phyloP scores from a whole-genome alignment of 2,329 filamentous ascomycete species.

The Apiospora pterosperma region DNA sequence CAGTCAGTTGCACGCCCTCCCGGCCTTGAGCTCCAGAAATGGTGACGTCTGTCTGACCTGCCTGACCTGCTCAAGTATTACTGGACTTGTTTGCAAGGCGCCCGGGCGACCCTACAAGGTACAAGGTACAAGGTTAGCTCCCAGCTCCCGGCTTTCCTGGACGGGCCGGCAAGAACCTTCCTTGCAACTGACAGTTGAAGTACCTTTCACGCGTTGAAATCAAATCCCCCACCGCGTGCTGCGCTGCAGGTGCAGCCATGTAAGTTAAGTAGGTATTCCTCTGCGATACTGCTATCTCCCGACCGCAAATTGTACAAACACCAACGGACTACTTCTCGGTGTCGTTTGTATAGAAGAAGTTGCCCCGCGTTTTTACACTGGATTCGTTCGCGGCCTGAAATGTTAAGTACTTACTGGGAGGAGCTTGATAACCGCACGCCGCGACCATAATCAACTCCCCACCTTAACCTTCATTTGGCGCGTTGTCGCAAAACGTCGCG shows the following conservation, averaged over 20 bases:
- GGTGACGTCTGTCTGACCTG: not conserved
- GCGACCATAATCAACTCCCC: not conserved
- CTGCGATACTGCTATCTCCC: not conserved
- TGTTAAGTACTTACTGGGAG: not conserved
- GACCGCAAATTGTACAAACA: not conserved
- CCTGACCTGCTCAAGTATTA: too few species aligned
- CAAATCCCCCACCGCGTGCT: not conserved
- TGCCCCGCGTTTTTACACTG: not conserved
- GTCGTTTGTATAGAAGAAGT: not conserved
- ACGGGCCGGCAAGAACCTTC: not conserved
- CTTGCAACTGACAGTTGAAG: not conserved
- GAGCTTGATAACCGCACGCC: not conserved
- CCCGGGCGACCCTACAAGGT: not conserved
- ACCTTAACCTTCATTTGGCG: not conserved
- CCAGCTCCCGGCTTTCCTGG: not conserved
- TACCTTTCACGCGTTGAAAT: not conserved
- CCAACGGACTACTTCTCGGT: not conserved
- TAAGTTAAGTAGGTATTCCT: not conserved
- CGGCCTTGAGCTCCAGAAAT: not conserved
- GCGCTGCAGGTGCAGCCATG: not conserved
- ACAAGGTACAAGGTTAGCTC: not conserved
- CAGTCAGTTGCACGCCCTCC: not conserved
- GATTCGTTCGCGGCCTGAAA: not conserved
- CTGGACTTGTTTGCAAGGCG: too few species aligned
- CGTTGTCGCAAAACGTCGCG: constrained; percentile 5